phyloP scores from a whole-genome alignment of 2,329 filamentous ascomycete species.

The Pyrenochaeta sp. region DNA sequence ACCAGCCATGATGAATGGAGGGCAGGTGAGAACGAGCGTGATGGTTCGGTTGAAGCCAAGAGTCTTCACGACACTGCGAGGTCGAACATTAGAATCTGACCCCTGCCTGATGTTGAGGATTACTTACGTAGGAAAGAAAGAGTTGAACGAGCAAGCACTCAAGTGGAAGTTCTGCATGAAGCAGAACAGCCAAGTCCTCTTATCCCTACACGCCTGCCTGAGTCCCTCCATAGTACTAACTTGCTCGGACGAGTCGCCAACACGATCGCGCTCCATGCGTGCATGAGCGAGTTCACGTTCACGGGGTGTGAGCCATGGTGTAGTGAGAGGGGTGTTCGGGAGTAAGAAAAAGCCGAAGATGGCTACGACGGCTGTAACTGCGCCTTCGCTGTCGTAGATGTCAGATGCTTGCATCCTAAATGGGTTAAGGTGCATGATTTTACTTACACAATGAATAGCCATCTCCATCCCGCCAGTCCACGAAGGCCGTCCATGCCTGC shows the following conservation, averaged over 20 bases:
- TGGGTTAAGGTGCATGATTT: background rate
- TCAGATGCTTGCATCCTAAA: slow-evolving; percentile 5
- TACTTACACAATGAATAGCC: slow-evolving; percentile 51
- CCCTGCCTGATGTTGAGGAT: too few relatives aligned
- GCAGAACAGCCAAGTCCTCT: slow-evolving; percentile 42
- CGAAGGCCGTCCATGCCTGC: slow-evolving; percentile 37
- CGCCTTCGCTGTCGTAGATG: slow-evolving; percentile 28
- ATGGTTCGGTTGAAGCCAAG: slow-evolving; percentile 48
- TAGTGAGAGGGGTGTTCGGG: slow-evolving; percentile 46
- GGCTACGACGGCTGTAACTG: slow-evolving; percentile 34
- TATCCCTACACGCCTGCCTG: slow-evolving; percentile 37
- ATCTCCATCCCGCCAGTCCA: slow-evolving; percentile 50
- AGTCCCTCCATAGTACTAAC: slow-evolving; percentile 39
- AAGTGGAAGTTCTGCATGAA: slow-evolving; percentile 43
- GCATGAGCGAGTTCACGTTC: slow-evolving; percentile 54
- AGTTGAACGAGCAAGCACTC: slow-evolving; percentile 41
- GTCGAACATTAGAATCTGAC: background rate
- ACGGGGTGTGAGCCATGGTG: slow-evolving; percentile 55
- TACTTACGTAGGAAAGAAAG: slow-evolving; percentile 43
- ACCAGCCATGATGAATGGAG: slow-evolving; percentile 59
- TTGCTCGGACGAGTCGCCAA: slow-evolving; percentile 51
- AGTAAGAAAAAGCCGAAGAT: slow-evolving; percentile 40
- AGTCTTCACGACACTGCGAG: slow-evolving; percentile 42
- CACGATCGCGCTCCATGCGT: slow-evolving; percentile 57
- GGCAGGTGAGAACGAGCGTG: slow-evolving; percentile 52